Evolutionary conservation across 1,284 basidiomycete genomes (phyloP), one percentile per base, ranked within the genome.

Genomic region (Kwoniella shivajii): DNA sequence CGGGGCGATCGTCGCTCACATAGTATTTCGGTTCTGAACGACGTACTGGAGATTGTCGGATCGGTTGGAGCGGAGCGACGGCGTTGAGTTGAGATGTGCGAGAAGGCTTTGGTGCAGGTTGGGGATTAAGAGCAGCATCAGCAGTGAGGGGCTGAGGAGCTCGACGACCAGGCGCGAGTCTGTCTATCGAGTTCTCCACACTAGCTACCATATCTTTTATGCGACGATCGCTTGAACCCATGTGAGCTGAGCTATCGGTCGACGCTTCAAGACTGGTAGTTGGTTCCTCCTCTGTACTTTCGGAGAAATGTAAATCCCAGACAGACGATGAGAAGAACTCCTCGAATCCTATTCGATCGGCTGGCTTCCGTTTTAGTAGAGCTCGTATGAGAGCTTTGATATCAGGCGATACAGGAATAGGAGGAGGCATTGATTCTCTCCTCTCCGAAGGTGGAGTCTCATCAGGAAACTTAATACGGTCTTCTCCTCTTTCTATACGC

Each of bases 271-370:
- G 57, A 53, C 65, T 67, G 33, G 65, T 55, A 22, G 59, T 65
- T 5, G 64, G 67, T 47, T 70, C 69, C 16, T 66, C 71, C n/a
- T 65, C 66, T 4, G 61, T 64, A 29, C 59, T 63, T 79, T 83
- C 65, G 74, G 82, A 88, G 78, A 88, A 90, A 41, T 85, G 87
- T 60, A 86, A 88, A n/a, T 85, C 86, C 71, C 92, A 82, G 6
- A 90, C 90, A n/a, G 82, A 83, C 62, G 86, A 88, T 39, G 82
- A 81, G 72, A 99, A 99, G 78, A 98, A 97, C 46, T 93, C 90
- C 11, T 95, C 90, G 68, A 95, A 99, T 60, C 84, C 87, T 50
- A 92, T 88, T 3, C 96, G 84, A 72, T 97, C 89, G 0, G 83
- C 84, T 0, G 95, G 92, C 39, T 88, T 85, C 33, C 90, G 86